Evolutionary conservation across 352 stramenopile species (phyloP).

Genomic region (Pythium insidiosum): DNA sequence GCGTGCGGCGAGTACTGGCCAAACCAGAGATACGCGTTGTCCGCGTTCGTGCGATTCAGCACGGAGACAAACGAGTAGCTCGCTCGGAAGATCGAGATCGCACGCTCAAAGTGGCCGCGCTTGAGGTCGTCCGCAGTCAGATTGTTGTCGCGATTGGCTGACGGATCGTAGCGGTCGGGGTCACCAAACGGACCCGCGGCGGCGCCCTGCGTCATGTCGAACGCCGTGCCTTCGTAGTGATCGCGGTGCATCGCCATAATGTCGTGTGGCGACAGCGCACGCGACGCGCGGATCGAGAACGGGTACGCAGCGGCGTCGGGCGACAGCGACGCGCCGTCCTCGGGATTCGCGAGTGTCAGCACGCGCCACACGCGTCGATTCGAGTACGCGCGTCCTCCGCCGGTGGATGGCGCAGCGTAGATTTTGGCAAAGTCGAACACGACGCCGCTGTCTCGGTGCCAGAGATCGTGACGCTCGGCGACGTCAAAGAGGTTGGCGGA

Average conservation of each 20-base stretch:
- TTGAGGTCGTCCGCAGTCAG: constrained; percentile 32
- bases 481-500: constrained; percentile 83
- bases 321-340: constrained; percentile 55
- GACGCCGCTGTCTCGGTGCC: constrained; percentile 30
- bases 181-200: constrained; percentile 82
- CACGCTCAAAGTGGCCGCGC: constrained; percentile 68
- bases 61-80: constrained; percentile 79
- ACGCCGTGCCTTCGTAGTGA: constrained; percentile 88
- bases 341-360: constrained; percentile 63
- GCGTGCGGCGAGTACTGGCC: constrained; percentile 82
- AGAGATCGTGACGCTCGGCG: constrained; percentile 66
- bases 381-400: constrained; percentile 52
- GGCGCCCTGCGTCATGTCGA: constrained; percentile 73
- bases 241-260: constrained; percentile 86
- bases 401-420: constrained; percentile 44
- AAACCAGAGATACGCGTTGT: constrained; percentile 70
- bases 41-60: constrained; percentile 31
- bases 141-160: constrained; percentile 27
- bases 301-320: constrained; percentile 63
- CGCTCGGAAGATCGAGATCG: constrained; percentile 89
- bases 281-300: constrained; percentile 58
- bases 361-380: constrained; percentile 87
- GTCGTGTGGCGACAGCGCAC: constrained; percentile 54
- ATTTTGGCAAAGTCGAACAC: constrained; percentile 83
- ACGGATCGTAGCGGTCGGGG: constrained; percentile 77